These are phyloP conservation scores for Entophlyctis helioformis DNA, from an alignment of 192 early-diverging fungal species.

Conservation along the genomic window DNA sequence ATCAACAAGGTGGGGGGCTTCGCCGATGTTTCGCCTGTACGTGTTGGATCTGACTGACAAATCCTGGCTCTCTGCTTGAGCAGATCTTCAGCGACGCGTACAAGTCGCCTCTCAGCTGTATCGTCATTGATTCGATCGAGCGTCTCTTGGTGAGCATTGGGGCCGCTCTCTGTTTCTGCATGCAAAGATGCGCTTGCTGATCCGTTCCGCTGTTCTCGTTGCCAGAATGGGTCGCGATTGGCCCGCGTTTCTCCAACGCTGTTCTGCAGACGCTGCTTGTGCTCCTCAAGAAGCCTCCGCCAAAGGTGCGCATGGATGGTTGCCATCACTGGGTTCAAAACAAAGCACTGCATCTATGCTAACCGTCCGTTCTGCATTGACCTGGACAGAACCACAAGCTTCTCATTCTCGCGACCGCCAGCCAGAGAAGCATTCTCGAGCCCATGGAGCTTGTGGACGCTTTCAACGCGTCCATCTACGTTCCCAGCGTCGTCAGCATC, in stretches of 20 bases:
- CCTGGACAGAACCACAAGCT: constrained; percentile 28
- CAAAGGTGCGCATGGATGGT: constrained; percentile 54
- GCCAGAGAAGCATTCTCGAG: constrained; percentile 61
- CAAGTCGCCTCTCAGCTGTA: constrained; percentile 84
- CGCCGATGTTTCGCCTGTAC: neutral
- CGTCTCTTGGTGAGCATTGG: constrained; percentile 56
- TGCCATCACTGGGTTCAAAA: too few species aligned
- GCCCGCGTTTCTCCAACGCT: constrained; percentile 86
- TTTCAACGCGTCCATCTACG: constrained; percentile 76
- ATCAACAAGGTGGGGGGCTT: constrained; percentile 61
- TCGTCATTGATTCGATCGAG: constrained; percentile 93
- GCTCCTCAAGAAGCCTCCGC: constrained; percentile 82
- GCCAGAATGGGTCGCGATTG: constrained; percentile 86
- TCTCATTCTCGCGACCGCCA: constrained; percentile 87
- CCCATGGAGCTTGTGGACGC: constrained; percentile 79
- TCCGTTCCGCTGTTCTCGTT: too few species aligned
- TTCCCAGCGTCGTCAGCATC: constrained; percentile 65
- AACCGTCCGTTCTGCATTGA: too few species aligned
- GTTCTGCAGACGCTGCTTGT: constrained; percentile 89
- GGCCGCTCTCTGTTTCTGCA: neutral
- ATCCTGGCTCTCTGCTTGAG: neutral
- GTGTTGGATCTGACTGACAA: neutral
- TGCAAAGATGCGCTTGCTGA: neutral
- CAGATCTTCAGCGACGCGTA: constrained; percentile 92
- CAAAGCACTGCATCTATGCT: too few species aligned